Conservation (phyloP, 805 yeast genomes). For the Saturnispora mendoncae region DNA sequence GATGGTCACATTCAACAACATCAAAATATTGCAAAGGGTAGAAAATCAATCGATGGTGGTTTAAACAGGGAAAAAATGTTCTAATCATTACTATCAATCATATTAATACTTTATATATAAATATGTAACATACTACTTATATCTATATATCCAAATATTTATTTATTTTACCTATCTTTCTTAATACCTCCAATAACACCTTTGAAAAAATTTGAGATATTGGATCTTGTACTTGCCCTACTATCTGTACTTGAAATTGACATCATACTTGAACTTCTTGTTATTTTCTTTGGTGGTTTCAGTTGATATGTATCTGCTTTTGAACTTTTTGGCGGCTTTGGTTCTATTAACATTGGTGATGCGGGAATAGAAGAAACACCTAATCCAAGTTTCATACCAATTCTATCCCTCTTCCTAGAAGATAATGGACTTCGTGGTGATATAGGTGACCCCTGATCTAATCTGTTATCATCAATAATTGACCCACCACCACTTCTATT, state of each 20-base stretch:
- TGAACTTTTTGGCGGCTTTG: background rate
- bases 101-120: too few relatives aligned
- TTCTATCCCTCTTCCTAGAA: background rate
- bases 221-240: background rate
- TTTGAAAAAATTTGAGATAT: constrained; percentile 3
- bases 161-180: background rate
- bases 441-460: background rate
- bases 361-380: background rate
- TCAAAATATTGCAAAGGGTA: background rate
- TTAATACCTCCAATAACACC: background rate
- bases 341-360: background rate
- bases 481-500: background rate
- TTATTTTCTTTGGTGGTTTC: background rate
- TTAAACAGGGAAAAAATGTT: constrained; percentile 2
- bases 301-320: background rate
- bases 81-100: too few relatives aligned
- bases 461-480: background rate
- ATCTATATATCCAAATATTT: too few relatives aligned
- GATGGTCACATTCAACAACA: constrained; percentile 46
- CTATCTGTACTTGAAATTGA: background rate
- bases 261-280: background rate
- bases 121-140: too few relatives aligned
- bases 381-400: background rate
- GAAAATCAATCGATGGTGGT: constrained; percentile 6
- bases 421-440: background rate